Evolutionary conservation across 1,284 basidiomycete genomes (phyloP).

Genomic region (Blastosporella zonata): DNA sequence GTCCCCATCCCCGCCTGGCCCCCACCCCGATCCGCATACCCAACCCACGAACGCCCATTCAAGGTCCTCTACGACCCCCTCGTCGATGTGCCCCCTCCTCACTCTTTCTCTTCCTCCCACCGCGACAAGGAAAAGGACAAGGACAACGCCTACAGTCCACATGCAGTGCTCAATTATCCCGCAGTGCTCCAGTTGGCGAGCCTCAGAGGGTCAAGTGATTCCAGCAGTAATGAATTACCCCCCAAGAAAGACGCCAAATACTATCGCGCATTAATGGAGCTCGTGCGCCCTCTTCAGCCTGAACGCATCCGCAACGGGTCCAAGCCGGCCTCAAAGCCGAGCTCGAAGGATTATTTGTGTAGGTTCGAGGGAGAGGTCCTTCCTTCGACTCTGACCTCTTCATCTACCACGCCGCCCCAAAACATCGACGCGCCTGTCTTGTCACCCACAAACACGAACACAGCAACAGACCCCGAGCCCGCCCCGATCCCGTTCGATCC

Average conservation of each 20-base stretch:
- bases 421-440: neutral
- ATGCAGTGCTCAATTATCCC: too few species aligned
- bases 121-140: too few species aligned
- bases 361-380: conserved; percentile 59
- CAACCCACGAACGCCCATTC: conserved; percentile 43
- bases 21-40: conserved; percentile 33
- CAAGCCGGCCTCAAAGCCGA: too few species aligned
- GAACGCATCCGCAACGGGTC: conserved; percentile 56
- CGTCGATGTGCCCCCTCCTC: too few species aligned
- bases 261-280: conserved; percentile 50
- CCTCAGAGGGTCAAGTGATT: too few species aligned
- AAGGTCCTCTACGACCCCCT: conserved; percentile 26
- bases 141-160: too few species aligned
- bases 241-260: conserved; percentile 21
- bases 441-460: too few species aligned
- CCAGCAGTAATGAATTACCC: too few species aligned
- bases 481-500: conserved; percentile 53
- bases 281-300: conserved; percentile 35
- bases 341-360: conserved; percentile 53
- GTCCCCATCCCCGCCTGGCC: conserved; percentile 31
- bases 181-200: too few species aligned
- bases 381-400: conserved; percentile 16
- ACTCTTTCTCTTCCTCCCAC: too few species aligned
- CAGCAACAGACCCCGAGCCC: conserved; percentile 16
- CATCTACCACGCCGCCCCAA: neutral